Base-by-base conservation (phyloP, 768 basidiomycete species). In the Ramaria rubella region DNA sequence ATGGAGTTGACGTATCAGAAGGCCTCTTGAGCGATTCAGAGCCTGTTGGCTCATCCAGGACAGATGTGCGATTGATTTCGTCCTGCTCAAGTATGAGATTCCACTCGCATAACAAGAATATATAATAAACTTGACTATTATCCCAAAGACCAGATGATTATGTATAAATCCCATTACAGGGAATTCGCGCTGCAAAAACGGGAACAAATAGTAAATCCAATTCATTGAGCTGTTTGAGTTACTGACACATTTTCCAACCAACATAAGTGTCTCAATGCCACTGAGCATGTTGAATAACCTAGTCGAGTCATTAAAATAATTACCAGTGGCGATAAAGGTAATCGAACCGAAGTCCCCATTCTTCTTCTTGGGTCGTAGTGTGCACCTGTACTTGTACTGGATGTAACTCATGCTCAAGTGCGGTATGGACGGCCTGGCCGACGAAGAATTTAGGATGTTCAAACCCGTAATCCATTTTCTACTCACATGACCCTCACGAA, bases 81-180 rank as follows among this genome's bases (percentile, higher is more conserved):
- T 86, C 84, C 84, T 83, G 60, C 34, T 27, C 24, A 9, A 8
- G 4, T 30, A 43, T 58, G 36, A 42, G 42, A 34, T 50, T 21
- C 38, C 19, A 31, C 49, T 40, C 49, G 45, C 33, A 27, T 44
- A 38, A 19, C 29, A 44, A 15, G 38, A 31, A 31, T 44, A 59
- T 77, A 58, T 66, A 88, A 15, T 2, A 59, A 55, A 21, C 63
- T 57, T 57, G 60, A 65, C 93, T 40, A 94, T 87, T 30, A 91
- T 73, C 1, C 93, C 93, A 24, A 81, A 66, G 15, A 94, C 76
- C 21, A 87, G 70, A 53, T 83, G 73, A 24, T 70, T 79, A 24
- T 86, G 77, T 4, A 91, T 67, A 55, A 90, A 75, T 0, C 88
- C 87, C 60, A 93, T 89, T 2, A 94, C 85, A 3, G 89, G 90